A percentile compares a stretch with the other conserved stretches of the same genome.
These are phyloP conservation scores for Mimosa pudica DNA, from an alignment of 306 rosid species.

Conservation along the genomic window DNA sequence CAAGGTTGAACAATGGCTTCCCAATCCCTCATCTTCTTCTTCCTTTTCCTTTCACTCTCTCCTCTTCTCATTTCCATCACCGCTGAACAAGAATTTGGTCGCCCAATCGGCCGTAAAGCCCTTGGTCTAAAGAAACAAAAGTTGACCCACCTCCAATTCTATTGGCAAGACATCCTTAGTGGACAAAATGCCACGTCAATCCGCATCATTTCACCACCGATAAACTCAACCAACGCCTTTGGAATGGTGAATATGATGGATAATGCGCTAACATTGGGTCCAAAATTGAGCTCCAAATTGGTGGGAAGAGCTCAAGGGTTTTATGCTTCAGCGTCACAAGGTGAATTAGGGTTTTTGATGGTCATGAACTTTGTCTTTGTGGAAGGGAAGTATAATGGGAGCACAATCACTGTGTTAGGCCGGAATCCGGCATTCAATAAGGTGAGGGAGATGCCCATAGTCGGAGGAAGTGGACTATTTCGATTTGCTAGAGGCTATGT, in stretches of 20 bases:
- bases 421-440: slow-evolving; percentile 51
- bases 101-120: slow-evolving; percentile 34
- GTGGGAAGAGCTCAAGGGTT: slow-evolving; percentile 65
- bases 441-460: slow-evolving; percentile 77
- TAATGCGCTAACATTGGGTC: slow-evolving; percentile 51
- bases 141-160: slow-evolving; percentile 60
- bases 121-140: slow-evolving; percentile 49
- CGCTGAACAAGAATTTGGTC: slow-evolving; percentile 32
- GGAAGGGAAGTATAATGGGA: slow-evolving; percentile 73
- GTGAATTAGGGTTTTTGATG: slow-evolving; percentile 51
- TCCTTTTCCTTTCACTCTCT: slow-evolving; percentile 13
- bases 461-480: slow-evolving; percentile 78
- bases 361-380: slow-evolving; percentile 65
- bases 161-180: slow-evolving; percentile 62
- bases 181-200: slow-evolving; percentile 44
- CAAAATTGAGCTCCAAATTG: slow-evolving; percentile 41
- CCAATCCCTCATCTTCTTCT: slow-evolving; percentile 8
- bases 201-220: slow-evolving; percentile 23
- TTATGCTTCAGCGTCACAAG: slow-evolving; percentile 54
- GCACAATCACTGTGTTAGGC: slow-evolving; percentile 66
- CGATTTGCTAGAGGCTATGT: slow-evolving; percentile 75
- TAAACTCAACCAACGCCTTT: slow-evolving; percentile 34
- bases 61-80: neutral
- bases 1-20: slow-evolving; percentile 34
- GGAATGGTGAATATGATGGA: slow-evolving; percentile 44